A percentile compares a stretch with the other conserved stretches of the same genome.
Evolutionary conservation across 306 rosid species (phyloP).

Genomic region (Begonia peltatifolia): DNA sequence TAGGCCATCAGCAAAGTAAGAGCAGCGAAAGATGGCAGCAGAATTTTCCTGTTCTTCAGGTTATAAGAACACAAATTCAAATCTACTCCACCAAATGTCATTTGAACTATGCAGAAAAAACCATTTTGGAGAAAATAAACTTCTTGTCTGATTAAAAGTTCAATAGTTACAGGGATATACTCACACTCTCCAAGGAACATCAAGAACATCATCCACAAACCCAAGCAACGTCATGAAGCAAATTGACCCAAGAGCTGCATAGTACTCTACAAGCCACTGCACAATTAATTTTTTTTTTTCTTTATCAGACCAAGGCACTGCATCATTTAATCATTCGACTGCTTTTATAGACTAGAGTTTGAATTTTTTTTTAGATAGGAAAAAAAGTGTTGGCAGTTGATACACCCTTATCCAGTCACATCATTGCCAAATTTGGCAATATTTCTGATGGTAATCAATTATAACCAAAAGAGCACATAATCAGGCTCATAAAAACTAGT

Average conservation of each 20-base stretch:
- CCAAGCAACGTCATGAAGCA: conserved; percentile 96
- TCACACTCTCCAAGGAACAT: conserved; percentile 99
- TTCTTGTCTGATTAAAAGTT: not conserved
- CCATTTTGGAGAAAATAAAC: not conserved
- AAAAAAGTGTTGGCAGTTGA: too few species aligned
- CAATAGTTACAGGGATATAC: conserved; percentile 18
- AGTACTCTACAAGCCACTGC: conserved; percentile 99
- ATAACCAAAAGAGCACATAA: too few species aligned
- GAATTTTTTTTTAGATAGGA: too few species aligned
- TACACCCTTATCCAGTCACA: too few species aligned
- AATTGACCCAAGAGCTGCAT: conserved; percentile 82
- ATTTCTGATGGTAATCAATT: too few species aligned
- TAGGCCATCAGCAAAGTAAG: conserved; percentile 97
- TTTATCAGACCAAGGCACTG: not conserved
- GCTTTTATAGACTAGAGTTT: too few species aligned
- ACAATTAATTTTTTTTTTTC: conserved; percentile 5
- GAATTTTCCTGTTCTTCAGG: conserved; percentile 63
- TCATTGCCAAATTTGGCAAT: too few species aligned
- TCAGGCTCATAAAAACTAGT: too few species aligned
- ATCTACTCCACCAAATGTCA: not conserved
- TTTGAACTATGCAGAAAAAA: conserved; percentile 5
- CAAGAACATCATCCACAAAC: conserved; percentile 94
- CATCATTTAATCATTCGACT: not conserved
- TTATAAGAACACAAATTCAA: conserved; percentile 13
- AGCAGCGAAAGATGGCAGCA: conserved; percentile 86